phyloP scores from a whole-genome alignment of 2,329 filamentous ascomycete species.

The Chaetomium strumarium region DNA sequence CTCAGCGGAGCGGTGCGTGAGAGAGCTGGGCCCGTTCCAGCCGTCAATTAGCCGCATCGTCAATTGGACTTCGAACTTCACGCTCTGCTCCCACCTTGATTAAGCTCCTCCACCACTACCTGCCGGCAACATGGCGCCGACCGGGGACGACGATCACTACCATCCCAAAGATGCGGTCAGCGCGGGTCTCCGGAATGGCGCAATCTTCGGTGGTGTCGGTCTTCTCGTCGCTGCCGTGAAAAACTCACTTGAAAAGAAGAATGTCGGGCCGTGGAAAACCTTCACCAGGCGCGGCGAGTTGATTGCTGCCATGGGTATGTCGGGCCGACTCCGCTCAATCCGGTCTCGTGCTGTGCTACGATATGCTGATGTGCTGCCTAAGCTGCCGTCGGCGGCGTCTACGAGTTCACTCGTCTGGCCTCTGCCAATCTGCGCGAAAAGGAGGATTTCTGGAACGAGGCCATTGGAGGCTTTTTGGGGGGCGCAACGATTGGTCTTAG shows the following conservation, averaged over 20 bases:
- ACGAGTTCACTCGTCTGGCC: slow-evolving; percentile 69
- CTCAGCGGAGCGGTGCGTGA: too few species aligned
- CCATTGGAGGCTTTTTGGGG: slow-evolving; percentile 68
- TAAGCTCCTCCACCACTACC: slow-evolving; percentile 8
- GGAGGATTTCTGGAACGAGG: slow-evolving; percentile 71
- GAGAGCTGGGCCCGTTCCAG: too few species aligned
- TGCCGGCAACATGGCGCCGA: slow-evolving; percentile 28
- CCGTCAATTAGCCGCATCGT: too few species aligned
- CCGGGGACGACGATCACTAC: slow-evolving; percentile 30
- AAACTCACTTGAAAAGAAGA: slow-evolving; percentile 79
- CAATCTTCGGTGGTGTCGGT: slow-evolving; percentile 53
- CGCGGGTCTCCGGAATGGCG: slow-evolving; percentile 47
- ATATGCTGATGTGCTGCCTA: slow-evolving; percentile 3
- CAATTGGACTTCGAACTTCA: too few species aligned
- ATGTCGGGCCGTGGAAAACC: slow-evolving; percentile 73
- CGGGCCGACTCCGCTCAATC: not conserved
- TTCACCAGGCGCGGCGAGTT: slow-evolving; percentile 73
- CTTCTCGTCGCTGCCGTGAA: slow-evolving; percentile 55
- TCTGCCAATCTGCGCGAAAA: slow-evolving; percentile 80
- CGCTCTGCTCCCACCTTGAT: not conserved
- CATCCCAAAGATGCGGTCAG: slow-evolving; percentile 51
- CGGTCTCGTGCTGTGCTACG: not conserved
- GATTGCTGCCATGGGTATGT: slow-evolving; percentile 61
- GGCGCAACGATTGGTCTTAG: slow-evolving; percentile 67
- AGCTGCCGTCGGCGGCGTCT: slow-evolving; percentile 70